Evolutionary conservation across 257 asterid genomes (phyloP), one percentile per base, ranked within the genome.

Genomic region (Solanum rostratum): DNA sequence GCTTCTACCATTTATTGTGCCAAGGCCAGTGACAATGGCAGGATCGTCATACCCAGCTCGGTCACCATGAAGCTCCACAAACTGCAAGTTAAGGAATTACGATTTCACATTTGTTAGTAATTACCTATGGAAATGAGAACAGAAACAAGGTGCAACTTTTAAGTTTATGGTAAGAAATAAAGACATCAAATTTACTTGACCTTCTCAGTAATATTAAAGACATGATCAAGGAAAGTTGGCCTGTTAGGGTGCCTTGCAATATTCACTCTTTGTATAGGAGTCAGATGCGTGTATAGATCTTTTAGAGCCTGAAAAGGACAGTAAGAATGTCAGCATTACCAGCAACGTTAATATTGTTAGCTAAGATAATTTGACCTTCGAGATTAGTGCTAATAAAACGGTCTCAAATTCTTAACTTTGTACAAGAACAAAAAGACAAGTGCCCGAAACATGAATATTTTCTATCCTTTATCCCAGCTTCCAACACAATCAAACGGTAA

Each of bases 1-100:
- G 85, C 91, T 86, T 90, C 88, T 90, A 60, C 96, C 98, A 88
- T 94, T 90, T 83, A 95, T 95, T 41, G 96, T 90, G 80, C 98
- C 98, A 87, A 95, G 90, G 79, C 98, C 98, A 69, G 96, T 91
- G 83, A 95, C 98, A 49, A 95, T 65, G 73, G 98, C 98, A 57
- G 98, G 98, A 88, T 95, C 98, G 81, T 95, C 98, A 80, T 94
- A 95, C 85, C 98, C 98, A 84, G 93, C 91, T 83, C 98, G 91
- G 86, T 95, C 98, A 73, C 98, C 98, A 86, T 95, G 98, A 78
- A 95, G 98, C 92, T 95, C 98, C 24, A 95, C 95, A 91, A 95
- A 95, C 97, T 95, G 92, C 80, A 71, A 14, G 54, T 81, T 68
- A 19, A 24, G 59, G 76, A 71, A 62, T 65, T 45, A 82, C 16